Conservation (phyloP, 1,284 basidiomycete genomes). For the Tilletia setariae region DNA sequence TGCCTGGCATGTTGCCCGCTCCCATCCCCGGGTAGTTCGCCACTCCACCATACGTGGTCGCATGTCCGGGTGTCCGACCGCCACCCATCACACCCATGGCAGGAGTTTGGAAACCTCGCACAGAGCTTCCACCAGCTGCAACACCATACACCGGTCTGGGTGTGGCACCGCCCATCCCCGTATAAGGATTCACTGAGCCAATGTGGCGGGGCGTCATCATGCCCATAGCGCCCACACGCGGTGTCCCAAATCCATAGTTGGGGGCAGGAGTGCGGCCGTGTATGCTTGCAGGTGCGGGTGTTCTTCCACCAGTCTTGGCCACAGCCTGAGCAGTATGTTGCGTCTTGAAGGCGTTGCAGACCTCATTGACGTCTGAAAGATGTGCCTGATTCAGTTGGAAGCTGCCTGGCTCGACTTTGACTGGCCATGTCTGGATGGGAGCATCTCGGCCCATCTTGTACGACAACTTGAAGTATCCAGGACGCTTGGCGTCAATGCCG, state of each 20-base stretch:
- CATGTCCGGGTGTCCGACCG: conserved; percentile 1
- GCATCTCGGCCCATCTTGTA: conserved; percentile 73
- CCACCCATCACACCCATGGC: neutral
- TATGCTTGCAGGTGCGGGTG: conserved; percentile 22
- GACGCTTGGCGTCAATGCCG: conserved; percentile 79
- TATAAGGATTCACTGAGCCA: conserved; percentile 7
- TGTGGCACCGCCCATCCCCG: neutral
- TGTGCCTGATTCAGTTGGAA: conserved; percentile 51
- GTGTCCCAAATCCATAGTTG: neutral
- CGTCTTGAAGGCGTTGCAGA: conserved; percentile 54
- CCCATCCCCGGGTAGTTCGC: neutral
- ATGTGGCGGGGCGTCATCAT: conserved; percentile 7
- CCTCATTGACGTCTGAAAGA: conserved; percentile 46
- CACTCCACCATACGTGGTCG: neutral
- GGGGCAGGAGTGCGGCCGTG: conserved; percentile 10
- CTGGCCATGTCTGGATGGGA: conserved; percentile 53
- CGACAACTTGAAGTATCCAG: conserved; percentile 88
- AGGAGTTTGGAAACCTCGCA: neutral
- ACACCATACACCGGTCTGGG: conserved; percentile 2
- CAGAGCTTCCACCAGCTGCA: conserved; percentile 3
- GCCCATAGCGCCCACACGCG: neutral
- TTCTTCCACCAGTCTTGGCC: conserved; percentile 38
- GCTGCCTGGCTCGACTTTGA: conserved; percentile 49
- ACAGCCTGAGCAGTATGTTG: conserved; percentile 49
- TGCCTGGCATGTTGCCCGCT: conserved; percentile 1